phyloP scores from a whole-genome alignment of 2,329 filamentous ascomycete species.

The Bertia moriformis region DNA sequence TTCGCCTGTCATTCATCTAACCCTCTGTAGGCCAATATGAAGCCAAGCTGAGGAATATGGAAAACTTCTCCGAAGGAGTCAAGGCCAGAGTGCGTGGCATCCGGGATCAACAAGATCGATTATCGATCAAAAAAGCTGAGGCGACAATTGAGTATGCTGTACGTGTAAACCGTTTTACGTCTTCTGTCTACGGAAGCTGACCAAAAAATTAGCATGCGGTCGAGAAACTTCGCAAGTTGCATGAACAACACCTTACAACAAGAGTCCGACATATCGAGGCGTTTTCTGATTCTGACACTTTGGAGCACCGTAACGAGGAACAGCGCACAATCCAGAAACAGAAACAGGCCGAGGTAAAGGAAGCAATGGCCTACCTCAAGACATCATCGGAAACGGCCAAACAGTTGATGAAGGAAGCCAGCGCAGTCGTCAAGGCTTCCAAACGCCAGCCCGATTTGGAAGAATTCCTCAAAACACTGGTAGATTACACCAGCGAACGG shows the following conservation, averaged over 20 bases:
- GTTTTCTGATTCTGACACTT: background rate
- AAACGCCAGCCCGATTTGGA: background rate
- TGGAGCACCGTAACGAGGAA: conserved; percentile 2
- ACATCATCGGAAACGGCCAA: conserved; percentile 8
- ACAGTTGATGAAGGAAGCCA: conserved; percentile 12
- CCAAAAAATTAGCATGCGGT: conserved; percentile 15
- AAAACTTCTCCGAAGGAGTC: conserved; percentile 22
- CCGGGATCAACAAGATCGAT: conserved; percentile 35
- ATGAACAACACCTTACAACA: background rate
- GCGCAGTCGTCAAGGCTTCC: background rate
- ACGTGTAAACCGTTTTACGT: conserved; percentile 45
- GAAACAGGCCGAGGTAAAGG: conserved; percentile 17
- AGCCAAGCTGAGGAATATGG: conserved; percentile 23
- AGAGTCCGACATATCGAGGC: background rate
- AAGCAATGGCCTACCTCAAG: conserved; percentile 13
- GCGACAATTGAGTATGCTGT: conserved; percentile 33
- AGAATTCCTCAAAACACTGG: conserved; percentile 14
- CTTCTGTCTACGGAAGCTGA: conserved; percentile 53
- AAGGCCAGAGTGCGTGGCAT: conserved; percentile 32
- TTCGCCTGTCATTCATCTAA: conserved; percentile 5
- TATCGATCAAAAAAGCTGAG: conserved; percentile 39
- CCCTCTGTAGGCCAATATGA: conserved; percentile 18
- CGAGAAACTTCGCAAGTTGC: background rate
- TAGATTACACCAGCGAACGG: conserved; percentile 25
- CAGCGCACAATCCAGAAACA: conserved; percentile 19